These are phyloP conservation scores for Geranium brycei DNA, from an alignment of 345 rosid genomes.

Conservation along the genomic window DNA sequence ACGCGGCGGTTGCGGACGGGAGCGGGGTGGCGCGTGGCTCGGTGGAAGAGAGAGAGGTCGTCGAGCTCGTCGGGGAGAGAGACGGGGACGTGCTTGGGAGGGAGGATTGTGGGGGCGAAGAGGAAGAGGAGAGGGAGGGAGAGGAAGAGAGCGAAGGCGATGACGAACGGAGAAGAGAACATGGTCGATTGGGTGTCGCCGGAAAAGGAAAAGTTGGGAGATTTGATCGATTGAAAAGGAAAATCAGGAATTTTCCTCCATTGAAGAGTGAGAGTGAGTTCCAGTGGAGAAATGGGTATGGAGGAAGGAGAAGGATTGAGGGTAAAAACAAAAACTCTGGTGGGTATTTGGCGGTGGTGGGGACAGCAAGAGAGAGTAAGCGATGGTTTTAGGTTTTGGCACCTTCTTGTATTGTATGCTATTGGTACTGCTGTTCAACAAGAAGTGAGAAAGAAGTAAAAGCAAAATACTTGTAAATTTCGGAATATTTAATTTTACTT, in stretches of 20 bases:
- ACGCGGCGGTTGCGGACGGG: slow-evolving; percentile 3
- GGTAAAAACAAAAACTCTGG: neutral
- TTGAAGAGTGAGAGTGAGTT: neutral
- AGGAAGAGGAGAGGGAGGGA: slow-evolving; percentile 38
- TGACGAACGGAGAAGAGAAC: slow-evolving; percentile 36
- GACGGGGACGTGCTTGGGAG: slow-evolving; percentile 10
- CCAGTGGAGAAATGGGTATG: neutral
- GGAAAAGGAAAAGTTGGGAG: neutral
- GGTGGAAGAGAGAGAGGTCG: slow-evolving; percentile 52
- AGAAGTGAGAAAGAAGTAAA: too few relatives aligned
- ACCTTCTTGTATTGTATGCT: neutral
- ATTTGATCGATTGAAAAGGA: neutral
- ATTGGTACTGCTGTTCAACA: neutral
- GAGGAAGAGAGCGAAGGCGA: slow-evolving; percentile 38
- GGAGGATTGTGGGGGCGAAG: slow-evolving; percentile 29
- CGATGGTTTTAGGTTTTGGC: neutral
- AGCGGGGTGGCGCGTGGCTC: slow-evolving; percentile 26
- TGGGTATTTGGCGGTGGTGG: too few relatives aligned
- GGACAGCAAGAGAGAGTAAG: neutral
- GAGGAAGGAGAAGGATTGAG: neutral
- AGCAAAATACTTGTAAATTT: too few relatives aligned
- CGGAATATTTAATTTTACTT: too few relatives aligned
- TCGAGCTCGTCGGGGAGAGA: slow-evolving; percentile 37
- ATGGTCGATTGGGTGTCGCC: slow-evolving; percentile 14
- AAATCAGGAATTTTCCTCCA: neutral